These are phyloP conservation scores for Picochlorum sp. DNA, from an alignment of 139 green algal species.

Conservation along the genomic window DNA sequence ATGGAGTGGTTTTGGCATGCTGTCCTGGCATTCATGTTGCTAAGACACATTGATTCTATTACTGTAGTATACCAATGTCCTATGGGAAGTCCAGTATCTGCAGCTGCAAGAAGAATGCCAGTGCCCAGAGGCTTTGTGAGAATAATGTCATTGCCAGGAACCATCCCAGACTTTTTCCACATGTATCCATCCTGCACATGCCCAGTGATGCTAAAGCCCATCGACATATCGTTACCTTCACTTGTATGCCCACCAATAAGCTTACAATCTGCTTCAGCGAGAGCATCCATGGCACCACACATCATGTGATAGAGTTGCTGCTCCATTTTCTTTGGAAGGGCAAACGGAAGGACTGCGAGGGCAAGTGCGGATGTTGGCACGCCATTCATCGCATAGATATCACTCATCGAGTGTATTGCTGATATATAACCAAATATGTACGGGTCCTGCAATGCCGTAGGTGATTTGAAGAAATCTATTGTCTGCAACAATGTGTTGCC, in stretches of 20 bases:
- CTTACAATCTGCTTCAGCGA: conserved; percentile 55
- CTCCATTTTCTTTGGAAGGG: conserved; percentile 46
- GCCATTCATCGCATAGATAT: conserved; percentile 82
- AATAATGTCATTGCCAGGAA: conserved; percentile 59
- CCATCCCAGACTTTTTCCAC: conserved; percentile 55
- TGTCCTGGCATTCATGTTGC: conserved; percentile 36
- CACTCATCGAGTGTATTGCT: conserved; percentile 67
- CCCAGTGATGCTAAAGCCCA: conserved; percentile 54
- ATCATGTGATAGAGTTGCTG: conserved; percentile 73
- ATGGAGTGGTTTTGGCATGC: conserved; percentile 43
- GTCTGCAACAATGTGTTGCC: conserved; percentile 71
- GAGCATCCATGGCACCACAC: conserved; percentile 42
- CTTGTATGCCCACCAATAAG: conserved; percentile 76
- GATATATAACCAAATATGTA: conserved; percentile 77
- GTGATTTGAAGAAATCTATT: conserved; percentile 77
- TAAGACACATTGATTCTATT: conserved; percentile 45
- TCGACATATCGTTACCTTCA: conserved; percentile 63
- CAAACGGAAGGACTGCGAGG: conserved; percentile 60
- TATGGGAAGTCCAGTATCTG: conserved; percentile 58
- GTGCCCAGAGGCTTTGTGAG: conserved; percentile 87
- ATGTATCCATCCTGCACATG: conserved; percentile 27
- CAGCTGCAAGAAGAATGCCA: conserved; percentile 62
- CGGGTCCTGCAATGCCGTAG: conserved; percentile 55
- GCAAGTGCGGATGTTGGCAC: conserved; percentile 62
- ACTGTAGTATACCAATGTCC: conserved; percentile 33